Evolutionary conservation across 2,329 filamentous ascomycete genomes (phyloP), one percentile per base, ranked within the genome.

Genomic region (Chaetothyriales sp.): DNA sequence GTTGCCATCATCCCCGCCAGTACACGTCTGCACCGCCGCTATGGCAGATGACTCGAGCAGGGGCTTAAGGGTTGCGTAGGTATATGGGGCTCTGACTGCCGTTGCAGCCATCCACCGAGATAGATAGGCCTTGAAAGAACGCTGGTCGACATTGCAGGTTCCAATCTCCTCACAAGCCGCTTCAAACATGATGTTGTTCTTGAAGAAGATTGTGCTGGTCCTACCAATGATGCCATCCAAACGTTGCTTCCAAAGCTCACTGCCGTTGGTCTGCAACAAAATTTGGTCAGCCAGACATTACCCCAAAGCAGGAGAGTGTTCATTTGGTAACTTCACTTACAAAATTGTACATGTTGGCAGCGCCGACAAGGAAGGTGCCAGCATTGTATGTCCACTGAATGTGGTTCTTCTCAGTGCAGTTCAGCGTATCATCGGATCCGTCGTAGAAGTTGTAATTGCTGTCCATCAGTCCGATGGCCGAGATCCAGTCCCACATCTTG

Each of bases 41-140:
- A 63, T 57, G 0, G 78, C 80, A 5, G 75, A 77, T 1, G 70
- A 66, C 39, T 68, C 65, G 2, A 83, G 64, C n/a, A 72, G 69
- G 0, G 74, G 70, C 60, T 75, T 69, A 49, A 83, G 68, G 7
- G 62, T 60, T 36, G 72, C 64, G 53, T 67, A 65, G 2, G 75
- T 76, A 58, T 73, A 79, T 0, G 79, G 78, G 0, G 76, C 78
- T 52, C 80, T 67, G 57, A 80, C 74, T 0, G 72, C 73, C 3
- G 77, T 72, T 2, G 73, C 69, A 12, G 75, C 77, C 66, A 73
- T 70, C 73, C 78, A 84, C 42, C 80, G 75, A 0, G 74, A 68
- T 5, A 83, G 69, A 60, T 80, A 83, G 9, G 78, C 78, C 64
- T 83, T 84, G 71, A 83, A 84, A 1, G 74, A 75, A 45, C 71